Evolutionary conservation across 2,329 filamentous ascomycete genomes (phyloP).

Genomic region (Apiospora malaysiana): DNA sequence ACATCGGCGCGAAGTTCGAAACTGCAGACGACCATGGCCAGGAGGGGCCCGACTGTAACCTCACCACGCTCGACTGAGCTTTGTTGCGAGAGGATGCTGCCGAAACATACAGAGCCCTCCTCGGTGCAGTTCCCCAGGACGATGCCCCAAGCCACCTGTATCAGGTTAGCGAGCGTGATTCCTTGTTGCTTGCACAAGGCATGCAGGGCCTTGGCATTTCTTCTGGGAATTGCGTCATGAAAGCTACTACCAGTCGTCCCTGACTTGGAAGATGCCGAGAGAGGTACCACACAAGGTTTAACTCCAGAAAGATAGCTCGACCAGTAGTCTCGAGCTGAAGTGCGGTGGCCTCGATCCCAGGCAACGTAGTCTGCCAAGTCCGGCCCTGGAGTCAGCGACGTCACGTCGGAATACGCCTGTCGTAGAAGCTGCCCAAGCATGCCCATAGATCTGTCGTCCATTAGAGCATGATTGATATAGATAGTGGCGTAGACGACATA

Average conservation of each 20-base stretch:
- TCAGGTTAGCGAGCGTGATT: neutral
- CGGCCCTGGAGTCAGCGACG: neutral
- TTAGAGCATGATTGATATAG: neutral
- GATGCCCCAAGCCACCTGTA: neutral
- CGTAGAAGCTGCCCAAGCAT: neutral
- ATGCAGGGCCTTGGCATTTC: neutral
- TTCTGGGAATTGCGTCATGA: neutral
- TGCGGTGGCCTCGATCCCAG: neutral
- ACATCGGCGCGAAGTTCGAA: neutral
- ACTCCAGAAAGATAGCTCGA: neutral
- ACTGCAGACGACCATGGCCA: slow-evolving; percentile 2
- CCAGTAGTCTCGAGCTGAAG: neutral
- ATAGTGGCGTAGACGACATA: neutral
- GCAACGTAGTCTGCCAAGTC: neutral
- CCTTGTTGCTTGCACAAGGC: neutral
- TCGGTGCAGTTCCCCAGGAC: neutral
- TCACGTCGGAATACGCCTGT: neutral
- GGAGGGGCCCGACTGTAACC: neutral
- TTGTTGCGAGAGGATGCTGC: neutral
- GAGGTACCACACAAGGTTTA: neutral
- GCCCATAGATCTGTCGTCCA: neutral
- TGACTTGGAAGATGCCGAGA: neutral
- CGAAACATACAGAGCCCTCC: neutral
- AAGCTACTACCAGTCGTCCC: neutral
- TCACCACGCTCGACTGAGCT: neutral